Base-by-base conservation (phyloP, 306 rosid species). In the Abrus pulchellus region DNA sequence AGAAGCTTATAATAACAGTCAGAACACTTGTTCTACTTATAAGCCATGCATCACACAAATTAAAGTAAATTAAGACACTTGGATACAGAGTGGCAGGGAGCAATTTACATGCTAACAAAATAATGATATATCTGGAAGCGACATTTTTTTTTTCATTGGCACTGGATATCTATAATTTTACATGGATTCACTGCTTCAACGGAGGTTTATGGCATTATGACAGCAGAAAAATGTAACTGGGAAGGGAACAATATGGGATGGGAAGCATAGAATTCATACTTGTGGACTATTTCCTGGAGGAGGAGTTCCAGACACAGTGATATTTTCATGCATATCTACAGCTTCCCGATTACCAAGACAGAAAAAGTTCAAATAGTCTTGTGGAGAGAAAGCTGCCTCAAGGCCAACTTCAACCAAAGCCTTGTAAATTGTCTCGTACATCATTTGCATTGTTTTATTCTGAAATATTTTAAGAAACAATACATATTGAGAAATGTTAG, bases 391-490 rank as follows among this genome's bases (percentile, higher is more conserved):
- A 52, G 90, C 89, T 11, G 69, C 89, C 70, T 93, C 98, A 55
- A 95, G 98, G 78, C 98, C 98, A 82, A 74, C 92, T 84, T 95
- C 98, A 81, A 72, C 85, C 83, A 95, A 88, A 30, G 98, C 97
- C 88, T 90, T 92, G 86, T 91, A 92, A 82, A 95, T 76, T 28
- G 91, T 92, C 88, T 90, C 94, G 62, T 95, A 95, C 99, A 95
- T 95, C 97, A 91, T 95, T 88, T 95, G 98, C 99, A 95, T 95
- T 71, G 99, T 95, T 87, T 92, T 95, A 64, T 92, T 47, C 99
- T 95, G 92, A 74, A 79, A 77, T 33, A 44, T 67, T 3, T 29
- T 1, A 50, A 68, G 41, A 33, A 36, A 72, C 69, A 4, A 9
- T 20, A 20, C 20, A 20, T 20, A 20, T 20, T 20, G 20, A 20